These are phyloP conservation scores for Aegilops tauschii DNA, from an alignment of 176 grass and related monocot species.

Conservation along the genomic window DNA sequence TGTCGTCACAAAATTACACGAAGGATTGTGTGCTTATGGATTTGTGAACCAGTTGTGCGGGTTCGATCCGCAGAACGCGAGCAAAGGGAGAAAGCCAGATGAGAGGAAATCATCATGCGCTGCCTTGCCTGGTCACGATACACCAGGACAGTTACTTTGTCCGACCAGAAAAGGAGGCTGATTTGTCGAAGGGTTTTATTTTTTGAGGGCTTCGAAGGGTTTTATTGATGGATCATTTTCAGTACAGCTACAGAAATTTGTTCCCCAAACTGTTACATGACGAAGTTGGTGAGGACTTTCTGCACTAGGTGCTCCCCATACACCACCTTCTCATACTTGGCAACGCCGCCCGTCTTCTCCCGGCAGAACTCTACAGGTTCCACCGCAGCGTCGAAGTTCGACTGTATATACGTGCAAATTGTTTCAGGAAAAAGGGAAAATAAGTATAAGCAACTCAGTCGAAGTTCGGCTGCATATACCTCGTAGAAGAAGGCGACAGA, in stretches of 20 bases:
- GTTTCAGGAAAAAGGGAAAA: background rate
- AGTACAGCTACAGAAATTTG: background rate
- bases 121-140: too few species aligned
- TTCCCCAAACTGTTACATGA: conserved; percentile 25
- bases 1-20: background rate
- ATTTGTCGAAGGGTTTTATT: background rate
- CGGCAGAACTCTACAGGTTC: conserved; percentile 64
- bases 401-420: conserved; percentile 23
- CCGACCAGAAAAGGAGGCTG: too few species aligned
- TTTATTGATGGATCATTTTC: conserved; percentile 12
- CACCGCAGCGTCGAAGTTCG: conserved; percentile 73
- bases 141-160: too few species aligned
- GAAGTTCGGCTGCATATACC: conserved; percentile 26
- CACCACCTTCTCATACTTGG: conserved; percentile 58
- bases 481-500: conserved; percentile 89
- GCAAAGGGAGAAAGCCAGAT: conserved; percentile 14
- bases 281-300: conserved; percentile 74
- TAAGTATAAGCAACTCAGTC: background rate
- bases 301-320: conserved; percentile 79
- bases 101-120: background rate
- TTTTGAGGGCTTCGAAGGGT: too few species aligned
- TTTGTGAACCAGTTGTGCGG: conserved; percentile 69
- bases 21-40: conserved; percentile 53
- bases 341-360: conserved; percentile 50
- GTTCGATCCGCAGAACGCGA: conserved; percentile 50